Conservation (phyloP, 495 filamentous ascomycete genomes). For the Aspergillus affinis region DNA sequence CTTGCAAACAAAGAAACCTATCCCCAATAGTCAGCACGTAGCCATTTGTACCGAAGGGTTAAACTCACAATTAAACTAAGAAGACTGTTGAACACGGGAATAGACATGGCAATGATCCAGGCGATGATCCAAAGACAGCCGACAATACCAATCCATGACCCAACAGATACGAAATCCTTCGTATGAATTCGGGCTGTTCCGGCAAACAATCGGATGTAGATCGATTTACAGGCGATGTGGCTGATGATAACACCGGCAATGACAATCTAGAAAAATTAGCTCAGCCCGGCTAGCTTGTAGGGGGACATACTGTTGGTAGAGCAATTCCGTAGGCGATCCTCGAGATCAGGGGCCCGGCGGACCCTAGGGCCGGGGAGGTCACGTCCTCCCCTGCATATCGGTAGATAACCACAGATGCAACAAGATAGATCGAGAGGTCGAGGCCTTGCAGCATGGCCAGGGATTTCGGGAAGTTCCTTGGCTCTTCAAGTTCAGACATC, state of each 20-base stretch:
- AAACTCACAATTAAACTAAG: slow-evolving; percentile 38
- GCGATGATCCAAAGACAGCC: slow-evolving; percentile 54
- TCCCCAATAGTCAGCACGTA: neutral
- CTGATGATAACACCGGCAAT: slow-evolving; percentile 60
- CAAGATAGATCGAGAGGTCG: slow-evolving; percentile 59
- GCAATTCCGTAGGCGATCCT: slow-evolving; percentile 69
- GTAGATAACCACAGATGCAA: slow-evolving; percentile 49
- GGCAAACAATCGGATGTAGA: slow-evolving; percentile 55
- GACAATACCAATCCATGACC: slow-evolving; percentile 55
- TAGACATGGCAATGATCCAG: slow-evolving; percentile 64
- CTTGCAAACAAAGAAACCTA: slow-evolving; percentile 29
- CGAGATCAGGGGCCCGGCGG: slow-evolving; percentile 53
- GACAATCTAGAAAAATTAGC: slow-evolving; percentile 25
- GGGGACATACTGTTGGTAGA: slow-evolving; percentile 52
- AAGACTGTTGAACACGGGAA: slow-evolving; percentile 64
- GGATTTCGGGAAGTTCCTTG: slow-evolving; percentile 57
- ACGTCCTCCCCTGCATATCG: slow-evolving; percentile 60
- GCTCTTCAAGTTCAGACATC: slow-evolving; percentile 66
- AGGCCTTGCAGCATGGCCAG: slow-evolving; percentile 55
- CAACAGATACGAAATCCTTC: slow-evolving; percentile 38
- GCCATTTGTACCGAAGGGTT: neutral
- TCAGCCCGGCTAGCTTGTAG: neutral
- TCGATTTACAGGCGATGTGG: slow-evolving; percentile 53
- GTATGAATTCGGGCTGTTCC: slow-evolving; percentile 52
- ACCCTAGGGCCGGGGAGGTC: slow-evolving; percentile 62